Conservation (phyloP, 2,329 filamentous ascomycete species). For the Parastagonospora nodorum region DNA sequence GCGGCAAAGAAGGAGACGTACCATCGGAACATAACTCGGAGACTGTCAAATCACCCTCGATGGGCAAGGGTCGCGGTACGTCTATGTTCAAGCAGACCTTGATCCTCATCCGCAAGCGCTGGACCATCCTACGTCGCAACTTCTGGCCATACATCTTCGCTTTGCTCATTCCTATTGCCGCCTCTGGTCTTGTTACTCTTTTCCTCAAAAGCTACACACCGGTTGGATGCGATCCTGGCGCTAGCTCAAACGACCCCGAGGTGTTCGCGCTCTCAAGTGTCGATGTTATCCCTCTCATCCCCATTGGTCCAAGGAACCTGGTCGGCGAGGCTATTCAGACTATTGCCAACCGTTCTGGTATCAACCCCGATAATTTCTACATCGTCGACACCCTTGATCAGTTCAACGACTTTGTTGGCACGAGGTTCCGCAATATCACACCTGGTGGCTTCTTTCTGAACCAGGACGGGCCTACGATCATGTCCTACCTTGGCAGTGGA, state of each 20-base stretch:
- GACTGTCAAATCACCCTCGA: constrained; percentile 43
- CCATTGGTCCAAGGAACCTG: constrained; percentile 46
- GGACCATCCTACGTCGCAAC: constrained; percentile 77
- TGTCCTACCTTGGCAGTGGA: constrained; percentile 72
- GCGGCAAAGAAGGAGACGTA: constrained; percentile 25
- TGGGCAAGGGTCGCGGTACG: constrained; percentile 72
- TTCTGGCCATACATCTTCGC: constrained; percentile 77
- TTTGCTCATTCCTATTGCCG: constrained; percentile 76
- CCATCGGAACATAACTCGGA: constrained; percentile 38
- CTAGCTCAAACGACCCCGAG: constrained; percentile 37
- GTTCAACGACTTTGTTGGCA: constrained; percentile 69
- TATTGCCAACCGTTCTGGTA: constrained; percentile 34
- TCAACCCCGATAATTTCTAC: constrained; percentile 46
- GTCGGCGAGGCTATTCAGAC: constrained; percentile 33
- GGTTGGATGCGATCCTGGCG: constrained; percentile 53
- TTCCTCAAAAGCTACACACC: constrained; percentile 67
- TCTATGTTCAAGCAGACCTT: constrained; percentile 71
- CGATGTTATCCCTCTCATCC: constrained; percentile 39
- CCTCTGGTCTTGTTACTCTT: constrained; percentile 77
- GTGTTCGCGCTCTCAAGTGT: constrained; percentile 35
- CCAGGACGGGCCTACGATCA: constrained; percentile 63
- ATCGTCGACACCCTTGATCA: constrained; percentile 67
- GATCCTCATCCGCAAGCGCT: constrained; percentile 78
- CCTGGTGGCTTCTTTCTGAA: constrained; percentile 83
- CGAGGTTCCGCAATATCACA: constrained; percentile 69